Percentiles rank a stretch among this genome's conserved stretches.
These are phyloP conservation scores for Maudiozyma turicensis DNA, from an alignment of 805 yeast species.

Conservation along the genomic window DNA sequence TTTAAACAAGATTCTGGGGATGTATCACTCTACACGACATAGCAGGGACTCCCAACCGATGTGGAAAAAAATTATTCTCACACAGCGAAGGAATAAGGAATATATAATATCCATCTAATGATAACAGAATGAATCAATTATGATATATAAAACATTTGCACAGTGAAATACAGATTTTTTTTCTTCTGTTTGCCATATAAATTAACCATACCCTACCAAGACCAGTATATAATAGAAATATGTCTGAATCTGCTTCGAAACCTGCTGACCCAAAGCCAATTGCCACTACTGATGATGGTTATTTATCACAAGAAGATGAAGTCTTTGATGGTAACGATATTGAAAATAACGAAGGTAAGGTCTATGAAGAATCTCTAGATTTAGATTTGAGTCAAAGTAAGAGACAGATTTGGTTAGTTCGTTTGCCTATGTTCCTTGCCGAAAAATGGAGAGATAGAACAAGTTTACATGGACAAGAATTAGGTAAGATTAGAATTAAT, in stretches of 20 bases:
- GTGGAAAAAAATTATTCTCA: too few species aligned
- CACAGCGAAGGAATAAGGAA: too few species aligned
- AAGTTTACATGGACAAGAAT: slow-evolving; percentile 56
- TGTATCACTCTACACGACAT: too few species aligned
- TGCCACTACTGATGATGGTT: slow-evolving; percentile 27
- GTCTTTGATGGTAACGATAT: slow-evolving; percentile 38
- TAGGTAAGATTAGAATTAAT: slow-evolving; percentile 73
- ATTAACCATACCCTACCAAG: background rate
- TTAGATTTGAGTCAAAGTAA: slow-evolving; percentile 52
- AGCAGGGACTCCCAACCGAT: too few species aligned
- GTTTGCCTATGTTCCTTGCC: slow-evolving; percentile 79
- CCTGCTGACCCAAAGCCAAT: slow-evolving; percentile 6
- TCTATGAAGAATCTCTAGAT: slow-evolving; percentile 61
- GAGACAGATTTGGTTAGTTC: slow-evolving; percentile 85
- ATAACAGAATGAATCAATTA: too few species aligned
- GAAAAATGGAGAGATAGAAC: slow-evolving; percentile 66
- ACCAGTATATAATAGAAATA: background rate
- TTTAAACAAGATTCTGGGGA: too few species aligned
- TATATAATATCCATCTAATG: too few species aligned
- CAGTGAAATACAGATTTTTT: background rate
- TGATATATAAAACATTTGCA: too few species aligned
- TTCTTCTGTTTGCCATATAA: background rate
- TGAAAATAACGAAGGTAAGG: slow-evolving; percentile 30
- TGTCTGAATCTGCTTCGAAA: slow-evolving; percentile 2
- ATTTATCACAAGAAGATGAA: slow-evolving; percentile 34